Percentiles rank a stretch among this genome's conserved stretches.
Conservation (phyloP, 352 stramenopile genomes). For the Pythium aphanidermatum region DNA sequence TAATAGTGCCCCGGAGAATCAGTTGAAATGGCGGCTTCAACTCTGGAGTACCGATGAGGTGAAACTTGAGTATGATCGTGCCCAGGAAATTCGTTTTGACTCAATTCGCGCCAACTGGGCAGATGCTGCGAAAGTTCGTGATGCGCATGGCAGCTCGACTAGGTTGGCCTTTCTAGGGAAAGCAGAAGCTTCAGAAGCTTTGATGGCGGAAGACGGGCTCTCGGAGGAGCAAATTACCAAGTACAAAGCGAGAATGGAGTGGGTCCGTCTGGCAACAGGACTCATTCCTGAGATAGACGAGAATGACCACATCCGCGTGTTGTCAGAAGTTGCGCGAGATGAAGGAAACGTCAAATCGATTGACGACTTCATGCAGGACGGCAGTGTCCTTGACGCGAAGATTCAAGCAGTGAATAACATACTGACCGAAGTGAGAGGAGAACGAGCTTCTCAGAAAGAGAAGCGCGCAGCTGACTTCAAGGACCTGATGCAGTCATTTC, state of each 20-base stretch:
- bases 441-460: constrained; percentile 10
- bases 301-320: constrained; percentile 4
- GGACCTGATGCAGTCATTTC: constrained; percentile 9
- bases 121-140: constrained; percentile 45
- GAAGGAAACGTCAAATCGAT: neutral
- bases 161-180: constrained; percentile 43
- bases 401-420: neutral
- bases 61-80: constrained; percentile 50
- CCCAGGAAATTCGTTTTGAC: constrained; percentile 45
- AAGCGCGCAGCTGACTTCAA: neutral
- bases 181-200: constrained; percentile 27
- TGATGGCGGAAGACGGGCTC: constrained; percentile 34
- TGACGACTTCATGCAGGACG: constrained; percentile 8
- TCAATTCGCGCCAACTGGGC: constrained; percentile 43
- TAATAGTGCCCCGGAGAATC: neutral
- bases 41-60: constrained; percentile 62
- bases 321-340: neutral
- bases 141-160: constrained; percentile 47
- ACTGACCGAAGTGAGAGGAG: constrained; percentile 4
- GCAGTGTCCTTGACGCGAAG: neutral
- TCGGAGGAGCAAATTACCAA: constrained; percentile 41
- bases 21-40: constrained; percentile 37
- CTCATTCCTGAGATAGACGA: neutral
- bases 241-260: constrained; percentile 33
- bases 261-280: constrained; percentile 17